Conservation (phyloP, 2,329 filamentous ascomycete species). For the Beauveria sp. region DNA sequence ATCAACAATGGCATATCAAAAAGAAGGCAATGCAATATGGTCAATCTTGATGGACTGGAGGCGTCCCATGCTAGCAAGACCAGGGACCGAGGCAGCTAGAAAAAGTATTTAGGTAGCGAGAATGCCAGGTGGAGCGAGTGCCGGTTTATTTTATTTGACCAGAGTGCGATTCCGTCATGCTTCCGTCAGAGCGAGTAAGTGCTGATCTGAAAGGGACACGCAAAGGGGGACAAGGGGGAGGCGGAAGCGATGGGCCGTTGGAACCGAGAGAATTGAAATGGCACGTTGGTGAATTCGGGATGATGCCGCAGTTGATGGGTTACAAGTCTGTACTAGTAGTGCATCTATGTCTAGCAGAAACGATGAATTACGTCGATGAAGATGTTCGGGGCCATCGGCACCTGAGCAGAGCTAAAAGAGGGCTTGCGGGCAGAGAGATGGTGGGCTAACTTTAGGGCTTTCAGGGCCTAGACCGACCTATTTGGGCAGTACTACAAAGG, state of each 20-base stretch:
- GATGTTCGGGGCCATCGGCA: background rate
- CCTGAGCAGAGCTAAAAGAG: background rate
- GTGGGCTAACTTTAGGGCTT: background rate
- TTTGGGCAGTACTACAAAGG: too few relatives aligned
- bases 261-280: background rate
- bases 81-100: background rate
- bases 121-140: background rate
- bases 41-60: too few relatives aligned
- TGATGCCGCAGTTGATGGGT: background rate
- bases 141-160: background rate
- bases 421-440: background rate
- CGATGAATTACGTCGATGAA: background rate
- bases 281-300: background rate
- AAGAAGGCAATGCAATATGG: too few relatives aligned
- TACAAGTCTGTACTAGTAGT: too few relatives aligned
- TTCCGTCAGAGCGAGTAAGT: background rate
- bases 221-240: too few relatives aligned
- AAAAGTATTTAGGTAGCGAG: background rate
- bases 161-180: slow-evolving; percentile 5
- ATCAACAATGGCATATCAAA: too few relatives aligned
- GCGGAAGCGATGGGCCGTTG: slow-evolving; percentile 1
- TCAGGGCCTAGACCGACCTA: background rate
- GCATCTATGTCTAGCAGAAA: too few relatives aligned
- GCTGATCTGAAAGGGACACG: background rate
- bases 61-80: background rate